Evolutionary conservation across 805 yeast genomes (phyloP), one percentile per base, ranked within the genome.

Genomic region (Candida adriatica): DNA sequence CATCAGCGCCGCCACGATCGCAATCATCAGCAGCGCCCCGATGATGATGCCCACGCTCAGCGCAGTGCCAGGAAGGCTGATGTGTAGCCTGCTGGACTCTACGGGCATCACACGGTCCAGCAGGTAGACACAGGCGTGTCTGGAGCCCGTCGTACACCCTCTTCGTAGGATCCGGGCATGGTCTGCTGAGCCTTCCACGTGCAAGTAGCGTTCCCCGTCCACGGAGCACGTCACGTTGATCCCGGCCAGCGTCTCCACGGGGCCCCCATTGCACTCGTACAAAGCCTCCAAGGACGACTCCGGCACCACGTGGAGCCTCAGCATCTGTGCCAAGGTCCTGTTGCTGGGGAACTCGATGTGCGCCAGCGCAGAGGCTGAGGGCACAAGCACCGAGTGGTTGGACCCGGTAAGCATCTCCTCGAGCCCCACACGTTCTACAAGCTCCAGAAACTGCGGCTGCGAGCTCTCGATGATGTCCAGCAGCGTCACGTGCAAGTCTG

Each of bases 31-130:
- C 4, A 78, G 42, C 18, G 77, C 62, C 0, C 90, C 90, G 7
- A 79, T 46, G 2, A 80, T 55, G 4, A 79, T 59, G 6, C 92
- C 94, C 17, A 81, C 54, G 0, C 77, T 77, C 19, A 81, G 58
- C 10, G 90, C 83, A 13, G 78, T 66, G 31, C 74, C 66, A 6
- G 92, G 87, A 22, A 83, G 56, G 38, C 70, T 79, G 16, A 82
- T 54, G 37, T 71, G 80, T 27, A 75, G 59, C 21, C 70, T 67
- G 14, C 65, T 49, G 18, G 55, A 60, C n/a, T 49, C 50, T 19
- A 68, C 67, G 6, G 79, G 51, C 92, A 83, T 59, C 2, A 88
- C 85, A 29, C 73, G 64, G 41, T 83, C 90, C 27, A 82, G 61
- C 3, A 79, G 49, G 40, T 79, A 75, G 2, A 83, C 68, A 41